Conservation (phyloP, 306 rosid species). For the Cucumis cinereus region DNA sequence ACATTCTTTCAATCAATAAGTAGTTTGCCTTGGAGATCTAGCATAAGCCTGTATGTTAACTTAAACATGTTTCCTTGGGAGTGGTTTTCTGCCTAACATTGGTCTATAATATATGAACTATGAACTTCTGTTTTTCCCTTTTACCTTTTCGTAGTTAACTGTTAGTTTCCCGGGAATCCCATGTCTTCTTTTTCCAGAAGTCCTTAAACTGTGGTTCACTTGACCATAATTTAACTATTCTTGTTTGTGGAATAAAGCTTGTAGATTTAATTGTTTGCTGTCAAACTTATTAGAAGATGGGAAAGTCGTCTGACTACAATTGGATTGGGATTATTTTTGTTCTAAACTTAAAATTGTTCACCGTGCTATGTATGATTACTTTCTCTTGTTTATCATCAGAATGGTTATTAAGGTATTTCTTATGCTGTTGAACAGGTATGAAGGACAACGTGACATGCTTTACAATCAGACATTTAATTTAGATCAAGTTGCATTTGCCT, state of each 20-base stretch:
- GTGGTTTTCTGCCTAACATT: not conserved
- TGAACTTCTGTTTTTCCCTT: not conserved
- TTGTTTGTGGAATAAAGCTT: not conserved
- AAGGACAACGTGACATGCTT: conserved; percentile 94
- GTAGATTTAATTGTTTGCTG: not conserved
- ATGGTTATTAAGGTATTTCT: not conserved
- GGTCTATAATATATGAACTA: not conserved
- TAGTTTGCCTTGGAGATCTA: not conserved
- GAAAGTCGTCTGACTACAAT: not conserved
- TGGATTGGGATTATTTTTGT: not conserved
- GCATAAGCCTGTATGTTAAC: not conserved
- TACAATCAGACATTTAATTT: conserved; percentile 95
- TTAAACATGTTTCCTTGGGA: not conserved
- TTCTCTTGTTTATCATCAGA: not conserved
- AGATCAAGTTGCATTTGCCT: conserved; percentile 90
- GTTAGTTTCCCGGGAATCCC: not conserved
- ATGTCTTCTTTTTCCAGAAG: not conserved
- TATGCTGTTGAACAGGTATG: conserved; percentile 61
- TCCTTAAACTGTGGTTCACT: not conserved
- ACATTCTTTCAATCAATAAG: not conserved
- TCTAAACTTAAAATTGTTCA: not conserved
- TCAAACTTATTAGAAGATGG: not conserved
- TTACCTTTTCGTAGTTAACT: not conserved
- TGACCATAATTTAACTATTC: not conserved
- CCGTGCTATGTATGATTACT: not conserved